phyloP scores from a whole-genome alignment of 768 basidiomycete genomes.

The Suillus decipiens region DNA sequence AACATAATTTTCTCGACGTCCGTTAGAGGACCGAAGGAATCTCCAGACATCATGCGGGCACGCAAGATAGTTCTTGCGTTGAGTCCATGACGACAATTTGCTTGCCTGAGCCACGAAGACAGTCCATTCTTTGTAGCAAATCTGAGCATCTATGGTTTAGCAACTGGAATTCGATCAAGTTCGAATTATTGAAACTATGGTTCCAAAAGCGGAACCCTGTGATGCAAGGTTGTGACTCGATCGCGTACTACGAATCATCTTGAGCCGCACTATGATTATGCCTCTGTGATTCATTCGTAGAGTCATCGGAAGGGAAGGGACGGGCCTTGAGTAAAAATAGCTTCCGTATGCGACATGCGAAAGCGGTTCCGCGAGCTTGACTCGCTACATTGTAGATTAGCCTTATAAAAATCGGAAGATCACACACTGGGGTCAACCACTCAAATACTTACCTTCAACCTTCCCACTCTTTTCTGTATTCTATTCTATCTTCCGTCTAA shows the following conservation, averaged over 20 bases:
- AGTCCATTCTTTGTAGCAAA: slow-evolving; percentile 7
- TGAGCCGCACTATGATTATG: not conserved
- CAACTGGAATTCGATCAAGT: not conserved
- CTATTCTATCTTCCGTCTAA: not conserved
- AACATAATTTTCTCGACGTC: slow-evolving; percentile 65
- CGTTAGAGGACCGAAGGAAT: slow-evolving; percentile 28
- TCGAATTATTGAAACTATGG: too few species aligned
- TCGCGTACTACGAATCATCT: too few species aligned
- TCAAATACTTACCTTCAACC: not conserved
- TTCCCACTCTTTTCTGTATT: slow-evolving; percentile 7
- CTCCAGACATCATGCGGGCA: slow-evolving; percentile 2
- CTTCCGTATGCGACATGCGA: too few species aligned
- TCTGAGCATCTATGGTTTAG: slow-evolving; percentile 12
- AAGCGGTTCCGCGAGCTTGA: slow-evolving; percentile 11
- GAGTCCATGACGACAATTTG: slow-evolving; percentile 6
- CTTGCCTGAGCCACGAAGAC: slow-evolving; percentile 12
- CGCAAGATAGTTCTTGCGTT: not conserved
- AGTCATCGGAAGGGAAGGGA: not conserved
- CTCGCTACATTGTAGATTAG: not conserved
- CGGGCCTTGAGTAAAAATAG: not conserved
- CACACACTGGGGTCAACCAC: not conserved
- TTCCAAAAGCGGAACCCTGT: not conserved
- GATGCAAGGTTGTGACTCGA: not conserved
- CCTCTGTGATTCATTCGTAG: not conserved
- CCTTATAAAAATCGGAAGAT: not conserved